Percentiles rank a stretch among this genome's conserved stretches.
These are phyloP conservation scores for carrot (Daucus carota) DNA, from an alignment of 129 eudicot genomes.

Conservation along the genomic window DNA sequence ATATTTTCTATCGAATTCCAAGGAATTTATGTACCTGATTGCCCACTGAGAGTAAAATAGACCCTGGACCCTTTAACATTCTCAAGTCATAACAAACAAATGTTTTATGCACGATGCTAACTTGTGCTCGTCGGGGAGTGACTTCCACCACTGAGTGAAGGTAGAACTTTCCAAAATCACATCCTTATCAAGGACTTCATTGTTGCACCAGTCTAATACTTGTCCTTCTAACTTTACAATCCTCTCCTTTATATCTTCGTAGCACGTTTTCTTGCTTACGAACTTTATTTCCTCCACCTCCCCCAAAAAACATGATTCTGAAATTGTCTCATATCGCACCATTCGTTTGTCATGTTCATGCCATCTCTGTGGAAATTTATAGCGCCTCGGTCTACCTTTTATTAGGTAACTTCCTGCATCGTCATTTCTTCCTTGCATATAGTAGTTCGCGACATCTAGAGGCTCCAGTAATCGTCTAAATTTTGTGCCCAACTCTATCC, in stretches of 20 bases:
- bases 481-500: constrained; percentile 52
- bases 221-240: constrained; percentile 28
- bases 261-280: neutral
- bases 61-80: neutral
- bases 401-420: constrained; percentile 47
- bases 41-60: neutral
- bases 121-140: constrained; percentile 34
- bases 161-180: constrained; percentile 41
- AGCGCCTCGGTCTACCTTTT: constrained; percentile 40
- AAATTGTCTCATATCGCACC: constrained; percentile 7
- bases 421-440: constrained; percentile 36
- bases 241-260: constrained; percentile 22
- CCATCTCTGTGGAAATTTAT: constrained; percentile 45
- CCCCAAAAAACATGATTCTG: constrained; percentile 52
- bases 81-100: neutral
- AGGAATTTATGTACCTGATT: no score
- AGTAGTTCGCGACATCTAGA: constrained; percentile 47
- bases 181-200: constrained; percentile 24
- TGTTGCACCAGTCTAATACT: constrained; percentile 16
- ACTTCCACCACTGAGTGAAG: constrained; percentile 47
- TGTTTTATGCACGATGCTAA: constrained; percentile 24
- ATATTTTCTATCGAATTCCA: no score
- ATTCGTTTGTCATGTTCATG: constrained; percentile 31
- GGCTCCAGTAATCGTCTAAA: constrained; percentile 45
- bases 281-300: constrained; percentile 41